Evolutionary conservation across 2,329 filamentous ascomycete genomes (phyloP).

Genomic region (Knoxdaviesia proteae): DNA sequence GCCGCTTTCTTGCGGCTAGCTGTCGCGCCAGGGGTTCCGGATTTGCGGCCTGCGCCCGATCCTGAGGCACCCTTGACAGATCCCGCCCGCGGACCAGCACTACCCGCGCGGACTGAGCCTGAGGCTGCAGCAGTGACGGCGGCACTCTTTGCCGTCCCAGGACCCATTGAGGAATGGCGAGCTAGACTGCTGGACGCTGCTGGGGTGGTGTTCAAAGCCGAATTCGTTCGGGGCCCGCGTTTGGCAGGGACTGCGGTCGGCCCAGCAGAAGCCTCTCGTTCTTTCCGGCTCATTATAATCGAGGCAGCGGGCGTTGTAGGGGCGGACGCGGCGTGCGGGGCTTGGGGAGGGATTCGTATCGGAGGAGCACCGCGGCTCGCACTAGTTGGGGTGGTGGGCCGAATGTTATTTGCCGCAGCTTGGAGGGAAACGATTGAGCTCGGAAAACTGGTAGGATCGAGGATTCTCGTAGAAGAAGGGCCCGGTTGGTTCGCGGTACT

Average conservation of each 20-base stretch:
- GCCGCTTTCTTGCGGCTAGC: constrained; percentile 25
- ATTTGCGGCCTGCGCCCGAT: constrained; percentile 21
- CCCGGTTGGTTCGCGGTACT: constrained; percentile 28
- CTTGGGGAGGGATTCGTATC: constrained; percentile 26
- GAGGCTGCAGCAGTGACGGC: constrained; percentile 9
- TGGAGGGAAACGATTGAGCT: no score
- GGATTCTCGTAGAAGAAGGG: constrained; percentile 5
- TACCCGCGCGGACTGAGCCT: constrained; percentile 26
- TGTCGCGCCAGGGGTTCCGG: constrained; percentile 19
- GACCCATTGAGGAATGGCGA: constrained; percentile 40
- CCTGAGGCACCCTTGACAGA: constrained; percentile 22
- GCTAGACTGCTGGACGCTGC: constrained; percentile 36
- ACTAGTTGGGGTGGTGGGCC: constrained; percentile 14
- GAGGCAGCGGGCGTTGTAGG: constrained; percentile 39
- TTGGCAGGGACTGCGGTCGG: constrained; percentile 28
- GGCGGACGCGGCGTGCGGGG: constrained; percentile 28
- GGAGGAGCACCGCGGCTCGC: constrained; percentile 14
- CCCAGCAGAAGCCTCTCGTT: constrained; percentile 36
- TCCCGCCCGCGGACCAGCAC: constrained; percentile 33
- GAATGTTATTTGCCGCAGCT: constrained; percentile 3
- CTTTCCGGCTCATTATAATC: constrained; percentile 35
- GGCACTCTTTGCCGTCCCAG: constrained; percentile 35
- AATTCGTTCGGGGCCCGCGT: constrained; percentile 26
- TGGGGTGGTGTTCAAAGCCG: constrained; percentile 24
- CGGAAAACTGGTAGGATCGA: no score